A percentile compares a stretch with the other conserved stretches of the same genome.
Evolutionary conservation across 148 eudicot genomes (phyloP).

Genomic region (Diospyros kaki): DNA sequence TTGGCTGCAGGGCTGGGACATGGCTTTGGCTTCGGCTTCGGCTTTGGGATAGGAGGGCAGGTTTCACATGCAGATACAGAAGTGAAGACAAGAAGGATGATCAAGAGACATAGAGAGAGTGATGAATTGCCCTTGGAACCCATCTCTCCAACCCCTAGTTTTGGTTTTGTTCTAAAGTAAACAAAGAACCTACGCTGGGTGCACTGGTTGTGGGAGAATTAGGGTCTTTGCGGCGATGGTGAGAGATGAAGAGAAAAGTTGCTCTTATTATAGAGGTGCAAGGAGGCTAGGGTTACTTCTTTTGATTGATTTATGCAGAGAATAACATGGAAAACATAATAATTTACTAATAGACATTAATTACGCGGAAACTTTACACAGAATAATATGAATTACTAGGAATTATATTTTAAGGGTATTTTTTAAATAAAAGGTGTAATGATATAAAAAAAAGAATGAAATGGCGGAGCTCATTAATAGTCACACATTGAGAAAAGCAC

Average conservation of each 20-base stretch:
- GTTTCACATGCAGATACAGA: conserved; percentile 27
- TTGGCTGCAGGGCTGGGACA: conserved; percentile 9
- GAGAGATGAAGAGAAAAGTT: background rate
- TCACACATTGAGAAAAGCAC: no score
- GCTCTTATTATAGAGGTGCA: conserved; percentile 9
- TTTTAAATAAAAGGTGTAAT: no score
- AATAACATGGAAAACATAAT: background rate
- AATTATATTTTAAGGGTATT: no score
- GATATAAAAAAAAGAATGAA: no score
- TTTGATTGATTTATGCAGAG: background rate
- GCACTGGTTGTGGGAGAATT: background rate
- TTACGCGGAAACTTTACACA: no score
- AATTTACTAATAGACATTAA: background rate
- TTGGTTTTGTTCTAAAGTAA: background rate
- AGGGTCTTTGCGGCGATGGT: background rate
- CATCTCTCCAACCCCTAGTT: conserved; percentile 1
- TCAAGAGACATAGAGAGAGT: conserved; percentile 33
- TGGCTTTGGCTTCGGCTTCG: conserved; percentile 13
- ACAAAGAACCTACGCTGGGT: background rate
- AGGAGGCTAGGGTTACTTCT: background rate
- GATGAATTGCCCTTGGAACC: conserved; percentile 20
- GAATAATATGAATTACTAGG: no score
- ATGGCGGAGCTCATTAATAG: no score
- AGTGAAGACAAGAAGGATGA: conserved; percentile 44
- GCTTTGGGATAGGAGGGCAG: conserved; percentile 24